Evolutionary conservation across 306 rosid genomes (phyloP).

Genomic region (Trichosanthes cucumerina): DNA sequence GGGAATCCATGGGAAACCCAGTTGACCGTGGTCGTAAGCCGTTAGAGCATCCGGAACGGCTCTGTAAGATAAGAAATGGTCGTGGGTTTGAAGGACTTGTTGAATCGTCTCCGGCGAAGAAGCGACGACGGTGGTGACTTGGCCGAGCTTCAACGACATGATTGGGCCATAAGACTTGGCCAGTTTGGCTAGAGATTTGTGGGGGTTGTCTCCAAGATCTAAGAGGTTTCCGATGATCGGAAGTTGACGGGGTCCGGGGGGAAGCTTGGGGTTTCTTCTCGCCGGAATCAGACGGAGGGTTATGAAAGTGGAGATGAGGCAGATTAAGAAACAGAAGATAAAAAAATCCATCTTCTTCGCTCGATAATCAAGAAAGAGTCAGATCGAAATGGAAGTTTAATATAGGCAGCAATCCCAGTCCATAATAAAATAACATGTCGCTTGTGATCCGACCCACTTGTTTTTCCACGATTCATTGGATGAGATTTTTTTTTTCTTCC

Average conservation of each 20-base stretch:
- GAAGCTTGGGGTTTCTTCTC: slow-evolving; percentile 15
- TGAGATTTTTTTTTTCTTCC: too few species aligned
- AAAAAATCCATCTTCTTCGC: not conserved
- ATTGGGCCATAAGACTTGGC: slow-evolving; percentile 38
- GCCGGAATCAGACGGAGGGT: not conserved
- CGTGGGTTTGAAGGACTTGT: slow-evolving; percentile 33
- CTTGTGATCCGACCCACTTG: too few species aligned
- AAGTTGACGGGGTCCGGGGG: slow-evolving; percentile 40
- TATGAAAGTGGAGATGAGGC: not conserved
- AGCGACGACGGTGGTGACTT: slow-evolving; percentile 27
- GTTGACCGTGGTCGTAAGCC: slow-evolving; percentile 4
- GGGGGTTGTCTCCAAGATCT: slow-evolving; percentile 41
- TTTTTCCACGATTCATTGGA: too few species aligned
- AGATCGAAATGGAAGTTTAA: too few species aligned
- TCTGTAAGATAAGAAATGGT: slow-evolving; percentile 27
- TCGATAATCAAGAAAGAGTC: not conserved
- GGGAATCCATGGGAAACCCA: slow-evolving; percentile 25
- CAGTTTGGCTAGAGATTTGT: slow-evolving; percentile 27
- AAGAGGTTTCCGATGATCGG: slow-evolving; percentile 50
- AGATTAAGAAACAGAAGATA: not conserved
- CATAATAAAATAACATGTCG: too few species aligned
- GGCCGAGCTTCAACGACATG: slow-evolving; percentile 38
- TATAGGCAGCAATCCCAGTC: too few species aligned
- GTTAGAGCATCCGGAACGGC: slow-evolving; percentile 22
- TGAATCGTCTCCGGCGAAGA: slow-evolving; percentile 32